Percentiles rank a stretch among this genome's conserved stretches.
Evolutionary conservation across 225 moss, liverwort and hornwort species (phyloP).

Genomic region (Bryoerythrophyllum caledonicum): DNA sequence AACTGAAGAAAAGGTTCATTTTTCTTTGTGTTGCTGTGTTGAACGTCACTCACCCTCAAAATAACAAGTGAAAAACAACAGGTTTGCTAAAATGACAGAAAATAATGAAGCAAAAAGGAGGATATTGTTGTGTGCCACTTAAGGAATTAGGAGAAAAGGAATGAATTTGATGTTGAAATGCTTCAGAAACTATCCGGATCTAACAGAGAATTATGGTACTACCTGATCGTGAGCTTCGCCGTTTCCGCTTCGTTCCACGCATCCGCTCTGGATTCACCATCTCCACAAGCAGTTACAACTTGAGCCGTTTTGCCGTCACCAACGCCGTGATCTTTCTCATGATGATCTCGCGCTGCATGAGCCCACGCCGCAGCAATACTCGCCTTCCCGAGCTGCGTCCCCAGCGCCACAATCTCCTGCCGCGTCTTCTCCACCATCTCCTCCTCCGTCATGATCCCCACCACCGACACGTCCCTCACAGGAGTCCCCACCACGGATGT

Average conservation of each 20-base stretch:
- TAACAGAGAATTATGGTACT: neutral
- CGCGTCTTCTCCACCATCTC: conserved; percentile 79
- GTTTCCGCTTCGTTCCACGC: conserved; percentile 85
- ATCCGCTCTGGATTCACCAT: conserved; percentile 52
- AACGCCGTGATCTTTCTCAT: conserved; percentile 27
- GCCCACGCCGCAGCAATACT: conserved; percentile 86
- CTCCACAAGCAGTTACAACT: conserved; percentile 33
- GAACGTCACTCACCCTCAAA: too few relatives aligned
- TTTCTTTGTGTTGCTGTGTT: too few relatives aligned
- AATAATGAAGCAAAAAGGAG: too few relatives aligned
- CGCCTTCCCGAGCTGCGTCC: conserved; percentile 86
- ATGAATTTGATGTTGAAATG: too few relatives aligned
- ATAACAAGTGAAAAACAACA: too few relatives aligned
- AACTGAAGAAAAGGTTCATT: neutral
- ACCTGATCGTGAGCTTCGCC: conserved; percentile 72
- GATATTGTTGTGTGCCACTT: too few relatives aligned
- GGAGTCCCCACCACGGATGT: conserved; percentile 31
- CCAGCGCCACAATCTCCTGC: conserved; percentile 80
- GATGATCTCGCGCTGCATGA: conserved; percentile 34
- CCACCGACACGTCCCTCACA: neutral
- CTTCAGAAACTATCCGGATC: too few relatives aligned
- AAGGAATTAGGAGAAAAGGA: too few relatives aligned
- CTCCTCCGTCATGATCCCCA: conserved; percentile 45
- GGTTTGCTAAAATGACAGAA: too few relatives aligned
- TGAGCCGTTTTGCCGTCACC: too few relatives aligned